phyloP scores from a whole-genome alignment of 306 rosid species.

The Cajanus cajan region DNA sequence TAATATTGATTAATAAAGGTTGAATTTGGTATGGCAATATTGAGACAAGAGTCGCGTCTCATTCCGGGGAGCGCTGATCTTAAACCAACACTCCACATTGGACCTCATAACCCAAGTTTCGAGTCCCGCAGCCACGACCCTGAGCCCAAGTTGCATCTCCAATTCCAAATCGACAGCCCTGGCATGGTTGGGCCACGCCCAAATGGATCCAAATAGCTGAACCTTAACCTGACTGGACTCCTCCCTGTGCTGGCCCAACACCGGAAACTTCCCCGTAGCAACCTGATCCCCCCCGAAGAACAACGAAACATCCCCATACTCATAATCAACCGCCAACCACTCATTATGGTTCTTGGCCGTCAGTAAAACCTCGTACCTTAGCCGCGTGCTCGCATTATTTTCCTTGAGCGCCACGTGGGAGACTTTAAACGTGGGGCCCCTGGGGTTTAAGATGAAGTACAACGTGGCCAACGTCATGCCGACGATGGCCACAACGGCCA shows the following conservation, averaged over 20 bases:
- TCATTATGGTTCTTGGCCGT: conserved; percentile 37
- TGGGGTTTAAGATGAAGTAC: conserved; percentile 36
- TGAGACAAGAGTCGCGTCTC: conserved; percentile 28
- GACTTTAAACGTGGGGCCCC: conserved; percentile 38
- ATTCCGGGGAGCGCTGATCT: conserved; percentile 21
- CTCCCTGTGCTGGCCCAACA: neutral
- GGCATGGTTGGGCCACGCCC: conserved; percentile 7
- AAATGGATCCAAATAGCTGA: conserved; percentile 8
- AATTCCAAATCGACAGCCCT: neutral
- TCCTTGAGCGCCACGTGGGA: neutral
- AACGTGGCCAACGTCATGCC: conserved; percentile 12
- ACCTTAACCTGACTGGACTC: neutral
- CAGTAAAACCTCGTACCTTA: conserved; percentile 32
- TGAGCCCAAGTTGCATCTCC: conserved; percentile 34
- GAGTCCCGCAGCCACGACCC: neutral
- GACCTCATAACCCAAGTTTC: conserved; percentile 32
- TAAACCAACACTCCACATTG: conserved; percentile 40
- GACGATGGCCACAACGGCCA: conserved; percentile 11
- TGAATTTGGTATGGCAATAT: conserved; percentile 31
- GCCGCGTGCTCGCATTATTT: neutral
- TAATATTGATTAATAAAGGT: neutral
- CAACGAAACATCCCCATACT: neutral
- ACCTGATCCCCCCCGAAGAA: neutral
- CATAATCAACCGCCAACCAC: conserved; percentile 6
- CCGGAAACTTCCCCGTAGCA: conserved; percentile 44